These are phyloP conservation scores for Podila epicladia DNA, from an alignment of 192 early-diverging fungal species.

Conservation along the genomic window DNA sequence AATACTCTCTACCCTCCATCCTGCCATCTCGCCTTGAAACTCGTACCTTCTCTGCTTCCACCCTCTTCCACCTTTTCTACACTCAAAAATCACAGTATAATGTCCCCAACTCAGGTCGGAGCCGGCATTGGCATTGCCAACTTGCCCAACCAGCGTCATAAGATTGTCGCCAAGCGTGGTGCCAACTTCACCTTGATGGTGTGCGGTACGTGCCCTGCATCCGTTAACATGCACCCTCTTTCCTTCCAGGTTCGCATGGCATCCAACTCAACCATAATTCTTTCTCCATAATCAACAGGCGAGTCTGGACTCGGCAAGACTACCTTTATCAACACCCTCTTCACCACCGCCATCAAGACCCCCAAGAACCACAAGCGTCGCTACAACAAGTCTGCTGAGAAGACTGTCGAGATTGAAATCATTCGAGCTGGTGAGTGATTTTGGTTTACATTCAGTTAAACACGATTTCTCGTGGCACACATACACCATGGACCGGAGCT, in stretches of 20 bases:
- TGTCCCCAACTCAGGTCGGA: constrained; percentile 55
- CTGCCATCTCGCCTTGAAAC: too few species aligned
- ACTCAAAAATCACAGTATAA: constrained; percentile 10
- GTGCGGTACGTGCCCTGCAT: constrained; percentile 68
- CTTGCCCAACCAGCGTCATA: constrained; percentile 98
- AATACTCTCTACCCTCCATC: too few species aligned
- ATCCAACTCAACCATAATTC: background rate
- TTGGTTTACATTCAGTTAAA: background rate
- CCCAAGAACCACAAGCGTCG: constrained; percentile 87
- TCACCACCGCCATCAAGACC: constrained; percentile 93
- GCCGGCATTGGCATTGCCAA: constrained; percentile 94
- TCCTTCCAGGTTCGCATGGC: background rate
- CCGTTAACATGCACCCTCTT: background rate
- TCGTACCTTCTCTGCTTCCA: background rate
- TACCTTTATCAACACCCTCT: constrained; percentile 99
- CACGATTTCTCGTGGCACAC: too few species aligned
- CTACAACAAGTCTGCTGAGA: constrained; percentile 91
- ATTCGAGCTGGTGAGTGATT: constrained; percentile 85
- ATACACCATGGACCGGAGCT: too few species aligned
- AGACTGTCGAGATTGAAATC: constrained; percentile 98
- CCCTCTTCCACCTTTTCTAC: background rate
- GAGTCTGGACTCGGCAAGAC: constrained; percentile 99
- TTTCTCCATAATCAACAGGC: constrained; percentile 60
- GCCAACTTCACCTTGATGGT: constrained; percentile 97
- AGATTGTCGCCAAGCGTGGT: constrained; percentile 97